Base-by-base conservation (phyloP, 345 rosid species). In the Eucalyptus melliodora region DNA sequence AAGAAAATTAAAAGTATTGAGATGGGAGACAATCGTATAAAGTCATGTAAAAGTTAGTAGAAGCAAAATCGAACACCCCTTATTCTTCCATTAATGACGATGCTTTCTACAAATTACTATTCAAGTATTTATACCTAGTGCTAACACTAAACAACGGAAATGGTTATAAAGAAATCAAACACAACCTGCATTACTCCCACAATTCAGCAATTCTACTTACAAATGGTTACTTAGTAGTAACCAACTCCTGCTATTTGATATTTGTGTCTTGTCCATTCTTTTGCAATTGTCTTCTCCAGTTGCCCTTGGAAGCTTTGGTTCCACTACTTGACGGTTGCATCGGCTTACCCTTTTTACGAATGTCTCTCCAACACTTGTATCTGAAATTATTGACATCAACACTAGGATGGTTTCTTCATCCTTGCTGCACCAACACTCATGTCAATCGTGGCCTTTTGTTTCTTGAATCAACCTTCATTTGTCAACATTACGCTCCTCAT, bases 11-110 rank as follows among this genome's bases (percentile, higher is more conserved):
- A 37, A 37, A 72, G 11, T 19, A 17, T 1, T 19, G 26, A 72
- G 2, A 19, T 7, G 2, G 15, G 4, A 72, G 9, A 3, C 3
- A 21, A 72, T 37, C 2, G 3, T 37, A 1, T 6, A 19, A 23
- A 37, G 5, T 23, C 14, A 37, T 37, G 45, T 72, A 37, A 72
- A 72, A 37, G 45, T 24, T 19, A 10, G 1, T 9, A 3, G 2
- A 11, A 37, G 8, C 37, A 72, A 72, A 72, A 9, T 6, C 5
- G 82, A 72, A 72, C 26, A 37, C 8, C 13, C 0, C 3, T 72
- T 5, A 11, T 3, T 5, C 26, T 37, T 19, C 19, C 14, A 19
- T 19, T 34, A 42, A 72, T 72, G 14, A 19, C 8, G 8, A 6
- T 9, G 8, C 44, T 72, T 72, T 37, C 27, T 72, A 3, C 15